Evolutionary conservation across 2,329 filamentous ascomycete species (phyloP), one percentile per base, ranked within the genome.

Genomic region (Dothiorella sarmentorum): DNA sequence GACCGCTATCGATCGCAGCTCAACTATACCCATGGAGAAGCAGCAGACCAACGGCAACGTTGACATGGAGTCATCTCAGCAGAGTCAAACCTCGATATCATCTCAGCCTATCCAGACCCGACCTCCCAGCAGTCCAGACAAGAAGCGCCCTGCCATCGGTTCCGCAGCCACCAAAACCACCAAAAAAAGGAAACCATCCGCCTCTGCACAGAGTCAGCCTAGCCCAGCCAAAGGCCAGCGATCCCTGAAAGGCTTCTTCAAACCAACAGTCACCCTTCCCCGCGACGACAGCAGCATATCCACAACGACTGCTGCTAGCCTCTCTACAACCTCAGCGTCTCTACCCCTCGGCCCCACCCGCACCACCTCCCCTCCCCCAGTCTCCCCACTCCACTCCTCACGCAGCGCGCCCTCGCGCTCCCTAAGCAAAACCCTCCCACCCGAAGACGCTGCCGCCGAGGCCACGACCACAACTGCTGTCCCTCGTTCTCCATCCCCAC

Each of bases 271-370:
- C 3, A n/a, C 49, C n/a, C n/a, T 53, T 7, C 6, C 49, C 49
- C 49, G 20, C 15, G n/a, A 53, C 5, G 49, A 53, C 4, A 53
- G 24, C 11, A 26, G 13, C 22, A 11, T 22, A 11, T 45, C 40
- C 27, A 24, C 38, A n/a, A 56, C 40, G n/a, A 40, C 9, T 15
- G 11, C 7, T 6, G 24, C 35, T 9, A 56, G 31, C 35, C 31
- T 24, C 4, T 58, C 59, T n/a, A 17, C 43, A 24, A 33, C 18
- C 2, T 26, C 77, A 56, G 76, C 80, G 58, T 67, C 75, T 3
- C 27, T 18, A 26, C 11, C 15, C 17, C 33, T 11, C 2, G 26
- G 31, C 18, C 9, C 56, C n/a, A 18, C n/a, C 15, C n/a, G n/a
- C n/a, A n/a, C n/a, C n/a, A n/a, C n/a, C n/a, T n/a, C n/a, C n/a